Base-by-base conservation (phyloP, 169 alveolate genomes). In the Blepharisma undulans region DNA sequence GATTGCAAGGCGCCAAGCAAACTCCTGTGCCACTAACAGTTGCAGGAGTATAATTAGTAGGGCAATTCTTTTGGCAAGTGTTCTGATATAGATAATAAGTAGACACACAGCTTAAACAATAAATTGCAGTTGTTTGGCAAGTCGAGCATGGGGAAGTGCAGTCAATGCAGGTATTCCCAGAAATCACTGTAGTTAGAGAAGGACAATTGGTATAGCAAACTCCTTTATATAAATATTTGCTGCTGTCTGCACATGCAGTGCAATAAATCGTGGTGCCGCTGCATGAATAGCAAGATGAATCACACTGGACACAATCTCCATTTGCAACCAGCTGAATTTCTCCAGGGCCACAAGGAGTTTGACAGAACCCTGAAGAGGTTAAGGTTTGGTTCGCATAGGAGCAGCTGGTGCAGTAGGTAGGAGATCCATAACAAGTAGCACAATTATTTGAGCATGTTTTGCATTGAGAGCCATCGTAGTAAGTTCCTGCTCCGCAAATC, bases 221-320 rank as follows among this genome's bases (percentile, higher is more conserved):
- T n/a, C 89, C 89, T 12, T 84, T 1, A 84, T 84, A 84, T n/a
- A 84, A 84, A 48, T 22, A 84, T 30, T 60, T 78, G 2, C 66
- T 27, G 6, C 66, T 60, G 36, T 84, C 30, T 32, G 33, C 29
- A 60, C 89, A 84, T 59, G 36, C 25, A 34, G 89, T 84, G 34
- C 89, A 84, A 29, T 84, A 22, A 48, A 32, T 18, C 29, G 77
- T 76, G 6, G 29, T 36, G 14, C 34, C 33, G 10, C n/a, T n/a
- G n/a, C 89, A 84, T 19, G 7, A 14, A 21, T 32, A 25, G 34
- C 89, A 84, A 8, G 27, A 30, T 7, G 30, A n/a, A 10, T 27
- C 29, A 30, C 89, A 84, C 60, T 22, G 6, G 10, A 2, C 77
- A 84, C 89, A 84, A n/a, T 36, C 7, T 4, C 77, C 77, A 4